phyloP scores from a whole-genome alignment of 495 filamentous ascomycete genomes.

The Penicillium coffeae region DNA sequence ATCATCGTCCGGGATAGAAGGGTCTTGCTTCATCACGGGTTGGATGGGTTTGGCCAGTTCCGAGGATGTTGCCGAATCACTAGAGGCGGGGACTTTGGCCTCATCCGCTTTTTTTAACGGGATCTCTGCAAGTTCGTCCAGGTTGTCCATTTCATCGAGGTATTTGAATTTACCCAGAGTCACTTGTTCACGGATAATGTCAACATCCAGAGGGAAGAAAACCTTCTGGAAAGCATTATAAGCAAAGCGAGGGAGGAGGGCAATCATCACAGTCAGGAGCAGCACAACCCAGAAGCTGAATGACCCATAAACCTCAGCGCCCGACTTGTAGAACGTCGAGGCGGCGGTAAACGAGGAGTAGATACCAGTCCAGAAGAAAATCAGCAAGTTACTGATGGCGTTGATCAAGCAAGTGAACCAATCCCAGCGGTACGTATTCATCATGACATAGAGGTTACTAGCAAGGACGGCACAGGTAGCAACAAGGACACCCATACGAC shows the following conservation, averaged over 20 bases:
- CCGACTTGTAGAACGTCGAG: constrained; percentile 72
- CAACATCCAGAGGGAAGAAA: constrained; percentile 85
- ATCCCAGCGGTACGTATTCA: constrained; percentile 98
- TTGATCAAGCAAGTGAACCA: constrained; percentile 87
- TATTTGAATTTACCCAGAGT: constrained; percentile 74
- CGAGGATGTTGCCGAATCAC: constrained; percentile 55
- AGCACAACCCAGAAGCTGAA: constrained; percentile 82
- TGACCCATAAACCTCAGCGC: constrained; percentile 71
- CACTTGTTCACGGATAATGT: constrained; percentile 93
- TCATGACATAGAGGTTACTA: constrained; percentile 88
- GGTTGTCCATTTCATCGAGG: constrained; percentile 51
- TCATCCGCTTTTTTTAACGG: constrained; percentile 31
- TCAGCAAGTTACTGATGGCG: constrained; percentile 72
- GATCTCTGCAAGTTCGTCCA: constrained; percentile 5
- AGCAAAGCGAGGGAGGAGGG: constrained; percentile 79
- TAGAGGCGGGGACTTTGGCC: constrained; percentile 20
- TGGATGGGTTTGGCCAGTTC: constrained; percentile 62
- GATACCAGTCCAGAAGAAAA: constrained; percentile 96
- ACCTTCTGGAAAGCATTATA: constrained; percentile 88
- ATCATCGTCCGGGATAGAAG: constrained; percentile 71
- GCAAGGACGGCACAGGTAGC: constrained; percentile 70
- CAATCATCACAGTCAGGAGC: constrained; percentile 69
- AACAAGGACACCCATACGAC: constrained; percentile 79
- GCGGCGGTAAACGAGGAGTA: constrained; percentile 70
- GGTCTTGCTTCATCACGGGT: constrained; percentile 51